phyloP scores from a whole-genome alignment of 192 early-diverging fungal species.

The Backusella parvicylindrica region DNA sequence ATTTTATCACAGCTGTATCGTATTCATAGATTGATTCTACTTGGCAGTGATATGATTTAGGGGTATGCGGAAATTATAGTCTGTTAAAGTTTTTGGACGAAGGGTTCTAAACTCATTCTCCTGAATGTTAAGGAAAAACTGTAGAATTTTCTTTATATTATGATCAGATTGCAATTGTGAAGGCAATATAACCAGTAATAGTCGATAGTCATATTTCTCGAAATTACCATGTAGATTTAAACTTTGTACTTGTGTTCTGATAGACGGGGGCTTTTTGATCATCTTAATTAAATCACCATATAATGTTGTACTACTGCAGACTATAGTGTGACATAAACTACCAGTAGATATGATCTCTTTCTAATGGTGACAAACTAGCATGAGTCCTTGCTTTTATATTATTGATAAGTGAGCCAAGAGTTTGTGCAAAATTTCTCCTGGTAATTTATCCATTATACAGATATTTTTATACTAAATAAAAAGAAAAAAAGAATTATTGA shows the following conservation, averaged over 20 bases:
- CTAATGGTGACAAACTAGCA: background rate
- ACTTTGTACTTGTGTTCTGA: background rate
- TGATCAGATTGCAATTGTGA: background rate
- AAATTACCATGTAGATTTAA: background rate
- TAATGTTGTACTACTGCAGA: background rate
- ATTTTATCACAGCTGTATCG: background rate
- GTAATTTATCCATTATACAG: background rate
- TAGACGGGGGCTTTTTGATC: background rate
- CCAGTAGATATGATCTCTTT: background rate
- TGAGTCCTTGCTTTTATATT: background rate
- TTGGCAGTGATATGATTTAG: background rate
- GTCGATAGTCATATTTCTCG: background rate
- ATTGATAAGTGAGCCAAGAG: background rate
- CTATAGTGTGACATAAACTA: background rate
- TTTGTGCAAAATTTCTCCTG: background rate
- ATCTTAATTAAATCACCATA: background rate
- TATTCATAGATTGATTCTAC: background rate
- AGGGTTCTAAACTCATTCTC: background rate
- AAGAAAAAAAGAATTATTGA: background rate
- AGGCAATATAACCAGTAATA: background rate
- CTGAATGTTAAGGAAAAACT: background rate
- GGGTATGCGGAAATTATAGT: background rate
- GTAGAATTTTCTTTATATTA: background rate
- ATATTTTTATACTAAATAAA: background rate
- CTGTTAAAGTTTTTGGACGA: background rate